phyloP scores from a whole-genome alignment of 441 rosid genomes.

The Populus tomentosa region DNA sequence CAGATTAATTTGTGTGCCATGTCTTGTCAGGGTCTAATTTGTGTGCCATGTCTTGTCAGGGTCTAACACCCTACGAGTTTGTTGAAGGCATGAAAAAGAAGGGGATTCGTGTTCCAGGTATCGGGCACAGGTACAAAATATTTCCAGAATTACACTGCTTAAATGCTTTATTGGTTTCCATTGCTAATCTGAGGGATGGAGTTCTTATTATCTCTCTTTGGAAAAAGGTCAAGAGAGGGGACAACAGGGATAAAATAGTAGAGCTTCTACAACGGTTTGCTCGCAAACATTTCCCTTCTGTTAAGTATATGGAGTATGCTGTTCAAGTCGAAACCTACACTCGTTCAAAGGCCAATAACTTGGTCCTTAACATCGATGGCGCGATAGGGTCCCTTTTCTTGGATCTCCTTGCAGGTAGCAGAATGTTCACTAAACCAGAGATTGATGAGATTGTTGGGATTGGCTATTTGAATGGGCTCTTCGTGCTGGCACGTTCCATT shows the following conservation, averaged over 20 bases:
- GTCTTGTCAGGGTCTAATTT: no score
- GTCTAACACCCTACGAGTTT: conserved; percentile 81
- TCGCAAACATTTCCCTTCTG: conserved; percentile 80
- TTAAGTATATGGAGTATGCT: conserved; percentile 92
- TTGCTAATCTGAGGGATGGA: conserved; percentile 4
- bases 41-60: conserved; percentile 36
- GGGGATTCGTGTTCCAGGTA: conserved; percentile 97
- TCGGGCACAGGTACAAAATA: conserved; percentile 79
- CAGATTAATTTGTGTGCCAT: no score
- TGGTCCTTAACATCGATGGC: conserved; percentile 84
- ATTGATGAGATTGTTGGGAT: conserved; percentile 82
- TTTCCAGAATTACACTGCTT: conserved; percentile 6
- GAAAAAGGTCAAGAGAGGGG: conserved; percentile 90
- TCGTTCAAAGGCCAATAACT: conserved; percentile 78
- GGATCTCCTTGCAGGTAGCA: conserved; percentile 92
- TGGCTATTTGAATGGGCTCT: conserved; percentile 86
- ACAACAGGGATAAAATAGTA: conserved; percentile 93
- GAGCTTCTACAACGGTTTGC: conserved; percentile 84
- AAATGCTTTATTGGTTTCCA: conserved; percentile 1
- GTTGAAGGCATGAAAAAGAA: conserved; percentile 97
- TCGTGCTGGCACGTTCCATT: conserved; percentile 87
- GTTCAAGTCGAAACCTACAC: conserved; percentile 91
- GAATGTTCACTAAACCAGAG: conserved; percentile 92
- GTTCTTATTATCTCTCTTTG: conserved; percentile 10
- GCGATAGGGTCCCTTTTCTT: conserved; percentile 93